Evolutionary conservation across 306 rosid genomes (phyloP), one percentile per base, ranked within the genome.

Genomic region (Purshia tridentata): DNA sequence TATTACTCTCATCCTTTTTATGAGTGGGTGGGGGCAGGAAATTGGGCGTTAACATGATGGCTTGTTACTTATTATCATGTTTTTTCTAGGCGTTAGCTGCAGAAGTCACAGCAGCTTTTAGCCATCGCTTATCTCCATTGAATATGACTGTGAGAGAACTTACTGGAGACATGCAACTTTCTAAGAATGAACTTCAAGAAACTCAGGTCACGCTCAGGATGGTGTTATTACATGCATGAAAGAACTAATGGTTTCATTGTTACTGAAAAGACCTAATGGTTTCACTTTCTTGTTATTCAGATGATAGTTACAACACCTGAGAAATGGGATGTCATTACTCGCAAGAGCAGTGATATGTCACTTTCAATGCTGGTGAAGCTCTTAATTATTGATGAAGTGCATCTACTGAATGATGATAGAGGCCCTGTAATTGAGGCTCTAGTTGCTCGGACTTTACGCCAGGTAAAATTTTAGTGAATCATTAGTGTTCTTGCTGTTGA

Each of bases 221-320:
- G 77, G 67, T 51, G 68, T 44, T 45, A 48, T 57, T 12, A 49
- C 71, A 60, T 70, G 55, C 45, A 47, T 52, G 65, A 72, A 40
- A 41, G 19, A 85, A 67, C 79, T 74, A 65, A 77, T 69, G 67
- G 65, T 44, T 39, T 62, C 29, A 44, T 56, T 58, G 48, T 76
- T 60, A 42, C 20, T 18, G 0, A 18, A 8, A 19, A 54, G 29
- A 78, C 70, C 80, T 73, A 67, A 74, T 48, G 61, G 62, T 18
- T 49, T 63, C 18, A n/a, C 4, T 20, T 44, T 57, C n/a, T 81
- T 59, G 75, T 81, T 73, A 69, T 81, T 70, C 86, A 93, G 97
- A 93, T 93, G 98, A 93, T 93, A 82, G 98, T 93, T 80, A 93
- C 98, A 57, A 93, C 98, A 76, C 98, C 98, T 75, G 98, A 93